phyloP scores from a whole-genome alignment of 2,329 filamentous ascomycete species.

The Xylaria multiplex region DNA sequence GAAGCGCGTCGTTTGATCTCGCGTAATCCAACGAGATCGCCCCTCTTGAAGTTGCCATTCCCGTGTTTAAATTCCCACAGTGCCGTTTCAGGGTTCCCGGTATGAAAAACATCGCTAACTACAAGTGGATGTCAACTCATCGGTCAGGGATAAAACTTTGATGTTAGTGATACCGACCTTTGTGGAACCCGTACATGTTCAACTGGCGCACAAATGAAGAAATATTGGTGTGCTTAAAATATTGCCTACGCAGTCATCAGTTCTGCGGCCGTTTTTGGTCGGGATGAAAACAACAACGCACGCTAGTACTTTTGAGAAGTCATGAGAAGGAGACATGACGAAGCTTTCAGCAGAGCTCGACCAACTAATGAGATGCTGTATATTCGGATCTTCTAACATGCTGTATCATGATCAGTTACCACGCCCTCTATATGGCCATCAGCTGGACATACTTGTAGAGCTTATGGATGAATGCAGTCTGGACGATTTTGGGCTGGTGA shows the following conservation, averaged over 20 bases:
- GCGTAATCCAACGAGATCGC: slow-evolving; percentile 87
- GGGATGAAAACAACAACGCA: slow-evolving; percentile 55
- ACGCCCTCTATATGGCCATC: not conserved
- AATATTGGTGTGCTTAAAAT: slow-evolving; percentile 99
- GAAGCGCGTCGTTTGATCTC: slow-evolving; percentile 97
- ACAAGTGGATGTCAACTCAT: slow-evolving; percentile 40
- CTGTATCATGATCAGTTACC: slow-evolving; percentile 59
- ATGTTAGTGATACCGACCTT: slow-evolving; percentile 68
- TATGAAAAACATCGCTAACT: slow-evolving; percentile 99
- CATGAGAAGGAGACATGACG: slow-evolving; percentile 96
- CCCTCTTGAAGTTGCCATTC: slow-evolving; percentile 95
- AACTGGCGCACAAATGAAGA: slow-evolving; percentile 97
- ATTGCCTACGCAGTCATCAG: slow-evolving; percentile 72
- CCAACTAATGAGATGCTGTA: slow-evolving; percentile 97
- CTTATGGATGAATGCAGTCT: slow-evolving; percentile 99
- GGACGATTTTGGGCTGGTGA: slow-evolving; percentile 95
- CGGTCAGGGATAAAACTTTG: slow-evolving; percentile 27
- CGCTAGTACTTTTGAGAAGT: slow-evolving; percentile 98
- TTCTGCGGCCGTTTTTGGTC: slow-evolving; percentile 30
- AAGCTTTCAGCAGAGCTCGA: slow-evolving; percentile 94
- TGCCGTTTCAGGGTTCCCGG: slow-evolving; percentile 89
- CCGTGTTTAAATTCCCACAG: slow-evolving; percentile 99
- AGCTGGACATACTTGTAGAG: slow-evolving; percentile 83
- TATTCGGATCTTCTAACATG: slow-evolving; percentile 94
- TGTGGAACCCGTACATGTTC: slow-evolving; percentile 99